Percentiles rank a stretch among this genome's conserved stretches.
Conservation (phyloP, 2,329 filamentous ascomycete species). For the Hirsutella rhossiliensis region DNA sequence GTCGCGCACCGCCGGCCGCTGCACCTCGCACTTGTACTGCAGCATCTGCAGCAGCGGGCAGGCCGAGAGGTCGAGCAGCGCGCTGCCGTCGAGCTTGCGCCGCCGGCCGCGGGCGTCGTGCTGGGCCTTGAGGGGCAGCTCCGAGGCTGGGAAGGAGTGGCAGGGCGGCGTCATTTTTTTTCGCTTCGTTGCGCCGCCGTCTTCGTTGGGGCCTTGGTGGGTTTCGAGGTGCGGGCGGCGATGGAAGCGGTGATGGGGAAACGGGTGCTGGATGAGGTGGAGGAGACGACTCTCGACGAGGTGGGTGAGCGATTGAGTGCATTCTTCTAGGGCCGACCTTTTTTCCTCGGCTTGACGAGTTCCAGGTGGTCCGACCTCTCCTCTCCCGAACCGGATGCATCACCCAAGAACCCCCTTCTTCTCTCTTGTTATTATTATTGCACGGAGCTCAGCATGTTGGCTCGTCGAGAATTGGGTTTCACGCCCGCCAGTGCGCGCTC, state of each 20-base stretch:
- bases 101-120: slow-evolving; percentile 33
- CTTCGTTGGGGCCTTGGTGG: background rate
- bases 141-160: slow-evolving; percentile 37
- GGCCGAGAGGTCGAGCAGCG: slow-evolving; percentile 33
- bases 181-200: background rate
- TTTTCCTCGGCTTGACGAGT: background rate
- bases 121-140: slow-evolving; percentile 39
- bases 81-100: slow-evolving; percentile 33
- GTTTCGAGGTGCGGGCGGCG: background rate
- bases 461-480: too few species aligned
- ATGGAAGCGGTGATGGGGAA: slow-evolving; percentile 33
- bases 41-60: slow-evolving; percentile 47
- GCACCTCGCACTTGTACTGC: slow-evolving; percentile 49
- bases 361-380: too few species aligned
- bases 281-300: slow-evolving; percentile 47
- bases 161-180: slow-evolving; percentile 45
- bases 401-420: too few species aligned
- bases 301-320: slow-evolving; percentile 27
- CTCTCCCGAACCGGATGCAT: too few species aligned
- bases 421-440: too few species aligned
- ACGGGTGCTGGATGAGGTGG: slow-evolving; percentile 40
- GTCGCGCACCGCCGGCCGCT: slow-evolving; percentile 29
- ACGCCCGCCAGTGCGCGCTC: too few species aligned
- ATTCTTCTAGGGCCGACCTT: background rate
- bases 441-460: too few species aligned